A percentile compares a stretch with the other conserved stretches of the same genome.
These are phyloP conservation scores for Tripterygium wilfordii DNA, from an alignment of 177 flowering plant species.

Conservation along the genomic window DNA sequence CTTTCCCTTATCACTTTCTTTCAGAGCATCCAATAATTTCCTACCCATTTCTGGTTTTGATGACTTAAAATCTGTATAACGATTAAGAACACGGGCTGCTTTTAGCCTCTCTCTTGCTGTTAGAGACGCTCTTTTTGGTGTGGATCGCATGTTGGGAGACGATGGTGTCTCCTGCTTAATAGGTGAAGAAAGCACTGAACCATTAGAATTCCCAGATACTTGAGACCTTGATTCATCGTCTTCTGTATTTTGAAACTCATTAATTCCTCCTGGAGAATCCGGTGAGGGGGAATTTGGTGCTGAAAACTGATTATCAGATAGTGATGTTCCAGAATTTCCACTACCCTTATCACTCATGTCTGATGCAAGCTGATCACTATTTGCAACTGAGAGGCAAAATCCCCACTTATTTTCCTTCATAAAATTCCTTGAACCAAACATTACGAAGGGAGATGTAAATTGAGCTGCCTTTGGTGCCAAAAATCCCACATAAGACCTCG, in stretches of 20 bases:
- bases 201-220: constrained; percentile 21
- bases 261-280: constrained; percentile 13
- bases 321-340: constrained; percentile 19
- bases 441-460: constrained; percentile 14
- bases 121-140: constrained; percentile 44
- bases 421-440: constrained; percentile 20
- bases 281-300: constrained; percentile 12
- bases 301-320: constrained; percentile 16
- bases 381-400: constrained; percentile 25
- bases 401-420: constrained; percentile 17
- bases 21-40: constrained; percentile 69
- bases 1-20: constrained; percentile 72
- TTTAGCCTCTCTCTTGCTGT: constrained; percentile 86
- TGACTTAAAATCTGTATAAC: constrained; percentile 52
- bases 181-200: constrained; percentile 15
- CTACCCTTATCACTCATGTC: constrained; percentile 21
- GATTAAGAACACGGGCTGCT: constrained; percentile 81
- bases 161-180: constrained; percentile 8
- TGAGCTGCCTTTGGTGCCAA: constrained; percentile 14
- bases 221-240: constrained; percentile 15
- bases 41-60: constrained; percentile 56
- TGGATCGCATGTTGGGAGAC: constrained; percentile 19
- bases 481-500: constrained; percentile 23
- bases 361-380: constrained; percentile 31
- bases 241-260: constrained; percentile 8